Evolutionary conservation across 257 asterid species (phyloP).

Genomic region (Solanum gandarillasii): DNA sequence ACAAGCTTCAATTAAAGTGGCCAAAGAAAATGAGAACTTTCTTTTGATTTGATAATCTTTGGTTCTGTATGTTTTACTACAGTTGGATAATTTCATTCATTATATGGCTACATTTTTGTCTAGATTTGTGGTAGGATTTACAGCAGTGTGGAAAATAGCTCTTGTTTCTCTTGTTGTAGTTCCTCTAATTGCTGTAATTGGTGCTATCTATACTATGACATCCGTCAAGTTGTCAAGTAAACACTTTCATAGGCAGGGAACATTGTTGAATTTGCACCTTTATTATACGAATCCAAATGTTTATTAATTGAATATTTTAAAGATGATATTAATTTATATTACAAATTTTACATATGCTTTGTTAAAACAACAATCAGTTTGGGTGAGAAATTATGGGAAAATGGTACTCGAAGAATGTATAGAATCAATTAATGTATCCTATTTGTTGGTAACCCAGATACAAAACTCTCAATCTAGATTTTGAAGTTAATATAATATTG

Average conservation of each 20-base stretch:
- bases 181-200: conserved; percentile 78
- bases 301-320: too few relatives aligned
- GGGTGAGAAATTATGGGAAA: too few relatives aligned
- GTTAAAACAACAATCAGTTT: too few relatives aligned
- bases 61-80: conserved; percentile 2
- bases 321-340: too few relatives aligned
- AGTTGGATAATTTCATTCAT: conserved; percentile 92
- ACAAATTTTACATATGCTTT: too few relatives aligned
- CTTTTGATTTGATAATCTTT: not conserved
- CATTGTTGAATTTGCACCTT: conserved; percentile 27
- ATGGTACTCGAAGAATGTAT: too few relatives aligned
- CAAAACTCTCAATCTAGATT: too few relatives aligned
- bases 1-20: conserved; percentile 15
- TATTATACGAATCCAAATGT: too few relatives aligned
- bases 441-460: too few relatives aligned
- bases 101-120: conserved; percentile 87
- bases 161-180: conserved; percentile 59
- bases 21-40: conserved; percentile 14
- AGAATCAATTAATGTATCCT: too few relatives aligned
- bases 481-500: too few relatives aligned
- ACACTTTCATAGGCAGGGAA: conserved; percentile 83
- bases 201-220: conserved; percentile 59
- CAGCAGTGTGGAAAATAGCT: conserved; percentile 87
- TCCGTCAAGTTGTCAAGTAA: conserved; percentile 47
- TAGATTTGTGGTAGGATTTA: conserved; percentile 82